phyloP scores from a whole-genome alignment of 257 asterid genomes.

The Catharanthus roseus region DNA sequence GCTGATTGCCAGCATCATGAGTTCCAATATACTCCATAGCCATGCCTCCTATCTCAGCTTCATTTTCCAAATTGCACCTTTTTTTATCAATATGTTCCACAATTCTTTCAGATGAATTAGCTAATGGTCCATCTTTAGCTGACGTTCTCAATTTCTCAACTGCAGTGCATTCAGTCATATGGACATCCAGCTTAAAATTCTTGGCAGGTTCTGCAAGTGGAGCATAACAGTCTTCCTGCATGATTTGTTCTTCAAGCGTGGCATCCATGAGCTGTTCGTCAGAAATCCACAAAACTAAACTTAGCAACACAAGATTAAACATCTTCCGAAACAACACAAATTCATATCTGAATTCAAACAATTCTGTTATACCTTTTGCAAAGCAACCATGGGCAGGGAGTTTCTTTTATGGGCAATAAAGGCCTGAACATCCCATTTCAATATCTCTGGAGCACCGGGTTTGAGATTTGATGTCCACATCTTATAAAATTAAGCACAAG shows the following conservation, averaged over 20 bases:
- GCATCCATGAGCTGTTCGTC: conserved; percentile 64
- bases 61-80: conserved; percentile 19
- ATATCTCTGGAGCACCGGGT: conserved; percentile 32
- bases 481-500: conserved; percentile 23
- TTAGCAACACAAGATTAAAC: conserved; percentile 4
- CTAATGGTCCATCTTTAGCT: conserved; percentile 3
- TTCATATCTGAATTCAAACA: conserved; percentile 2
- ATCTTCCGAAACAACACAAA: neutral
- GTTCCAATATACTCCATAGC: conserved; percentile 12
- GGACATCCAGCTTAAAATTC: conserved; percentile 37
- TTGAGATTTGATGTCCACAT: conserved; percentile 27
- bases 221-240: conserved; percentile 22
- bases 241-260: conserved; percentile 18
- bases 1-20: conserved; percentile 14
- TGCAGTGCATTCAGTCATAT: conserved; percentile 5
- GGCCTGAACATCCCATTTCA: conserved; percentile 52
- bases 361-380: conserved; percentile 39
- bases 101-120: conserved; percentile 17
- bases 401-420: conserved; percentile 46
- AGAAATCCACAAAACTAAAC: no score
- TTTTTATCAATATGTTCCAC: conserved; percentile 20
- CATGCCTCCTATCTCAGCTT: conserved; percentile 19
- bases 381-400: conserved; percentile 21
- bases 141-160: conserved; percentile 15
- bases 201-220: conserved; percentile 25